These are phyloP conservation scores for Parasitella parasitica DNA, from an alignment of 371 early-diverging fungal genomes.

Conservation along the genomic window DNA sequence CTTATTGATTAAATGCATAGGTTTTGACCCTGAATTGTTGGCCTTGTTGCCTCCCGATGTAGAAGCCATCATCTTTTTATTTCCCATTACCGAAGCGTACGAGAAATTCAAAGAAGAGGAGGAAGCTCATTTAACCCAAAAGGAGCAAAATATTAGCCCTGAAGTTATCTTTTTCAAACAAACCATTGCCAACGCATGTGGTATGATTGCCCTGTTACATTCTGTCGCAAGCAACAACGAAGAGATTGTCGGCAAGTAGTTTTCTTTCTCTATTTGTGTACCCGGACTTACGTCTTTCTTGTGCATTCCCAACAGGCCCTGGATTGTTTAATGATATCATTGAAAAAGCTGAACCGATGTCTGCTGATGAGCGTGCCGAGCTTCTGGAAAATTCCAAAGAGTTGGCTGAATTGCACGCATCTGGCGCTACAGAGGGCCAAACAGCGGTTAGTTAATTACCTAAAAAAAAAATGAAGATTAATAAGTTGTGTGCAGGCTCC, in stretches of 20 bases:
- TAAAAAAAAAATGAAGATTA: not conserved
- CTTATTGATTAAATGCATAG: constrained; percentile 23
- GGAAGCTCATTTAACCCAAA: constrained; percentile 44
- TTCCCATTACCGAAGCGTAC: constrained; percentile 64
- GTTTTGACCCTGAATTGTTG: constrained; percentile 83
- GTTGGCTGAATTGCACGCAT: constrained; percentile 60
- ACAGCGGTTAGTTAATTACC: constrained; percentile 49
- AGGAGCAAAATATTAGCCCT: constrained; percentile 57
- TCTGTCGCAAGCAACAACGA: constrained; percentile 65
- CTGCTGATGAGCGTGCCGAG: constrained; percentile 72
- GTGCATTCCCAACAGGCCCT: constrained; percentile 46
- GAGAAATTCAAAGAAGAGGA: constrained; percentile 58
- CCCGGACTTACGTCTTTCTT: too few relatives aligned
- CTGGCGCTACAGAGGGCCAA: constrained; percentile 73
- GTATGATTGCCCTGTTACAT: constrained; percentile 82
- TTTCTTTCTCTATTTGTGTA: not conserved
- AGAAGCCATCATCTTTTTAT: constrained; percentile 78
- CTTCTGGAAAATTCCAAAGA: constrained; percentile 61
- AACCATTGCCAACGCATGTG: constrained; percentile 93
- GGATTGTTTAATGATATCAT: constrained; percentile 65
- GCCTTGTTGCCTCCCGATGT: constrained; percentile 80
- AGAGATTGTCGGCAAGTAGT: constrained; percentile 30
- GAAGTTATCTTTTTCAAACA: constrained; percentile 80
- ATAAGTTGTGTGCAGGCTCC: constrained; percentile 50
- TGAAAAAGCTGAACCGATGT: constrained; percentile 53